Conservation (phyloP, 1,139 yeast species). For the Saccharomyces hybrid region DNA sequence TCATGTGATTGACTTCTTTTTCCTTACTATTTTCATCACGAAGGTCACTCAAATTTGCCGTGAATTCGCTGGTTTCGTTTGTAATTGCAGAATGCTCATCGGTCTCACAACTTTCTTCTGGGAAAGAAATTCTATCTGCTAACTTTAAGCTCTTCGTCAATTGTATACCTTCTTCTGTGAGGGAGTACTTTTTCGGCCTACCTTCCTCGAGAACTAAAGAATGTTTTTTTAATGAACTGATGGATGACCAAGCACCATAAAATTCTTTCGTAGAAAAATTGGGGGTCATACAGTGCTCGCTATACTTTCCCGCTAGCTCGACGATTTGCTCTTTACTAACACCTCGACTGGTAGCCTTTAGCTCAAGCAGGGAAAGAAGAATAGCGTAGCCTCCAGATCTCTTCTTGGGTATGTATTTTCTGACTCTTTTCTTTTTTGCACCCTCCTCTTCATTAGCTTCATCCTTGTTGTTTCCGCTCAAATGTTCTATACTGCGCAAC, state of each 20-base stretch:
- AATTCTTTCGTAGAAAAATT: conserved; percentile 56
- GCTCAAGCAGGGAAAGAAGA: conserved; percentile 51
- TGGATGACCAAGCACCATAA: conserved; percentile 74
- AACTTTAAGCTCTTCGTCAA: conserved; percentile 53
- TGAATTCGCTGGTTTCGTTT: conserved; percentile 12
- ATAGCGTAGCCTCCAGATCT: conserved; percentile 88
- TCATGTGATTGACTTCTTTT: not conserved
- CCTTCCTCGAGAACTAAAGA: conserved; percentile 53
- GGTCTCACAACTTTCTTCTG: conserved; percentile 17
- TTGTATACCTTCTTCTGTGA: conserved; percentile 67
- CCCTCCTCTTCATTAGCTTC: conserved; percentile 8
- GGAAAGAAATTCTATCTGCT: conserved; percentile 36
- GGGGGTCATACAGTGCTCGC: conserved; percentile 57
- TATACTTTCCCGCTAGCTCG: conserved; percentile 49
- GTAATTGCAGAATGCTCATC: conserved; percentile 2
- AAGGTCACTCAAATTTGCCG: conserved; percentile 23
- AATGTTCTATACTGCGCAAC: conserved; percentile 7
- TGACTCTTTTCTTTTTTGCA: conserved; percentile 30
- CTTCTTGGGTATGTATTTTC: conserved; percentile 63
- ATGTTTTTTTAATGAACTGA: conserved; percentile 55
- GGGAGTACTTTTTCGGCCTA: conserved; percentile 50
- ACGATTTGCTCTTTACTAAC: conserved; percentile 56
- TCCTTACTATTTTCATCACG: conserved; percentile 4
- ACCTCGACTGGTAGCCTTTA: conserved; percentile 46
- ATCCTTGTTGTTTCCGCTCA: conserved; percentile 2